Evolutionary conservation across 1,284 basidiomycete species (phyloP).

Genomic region (Testicularia cyperi): DNA sequence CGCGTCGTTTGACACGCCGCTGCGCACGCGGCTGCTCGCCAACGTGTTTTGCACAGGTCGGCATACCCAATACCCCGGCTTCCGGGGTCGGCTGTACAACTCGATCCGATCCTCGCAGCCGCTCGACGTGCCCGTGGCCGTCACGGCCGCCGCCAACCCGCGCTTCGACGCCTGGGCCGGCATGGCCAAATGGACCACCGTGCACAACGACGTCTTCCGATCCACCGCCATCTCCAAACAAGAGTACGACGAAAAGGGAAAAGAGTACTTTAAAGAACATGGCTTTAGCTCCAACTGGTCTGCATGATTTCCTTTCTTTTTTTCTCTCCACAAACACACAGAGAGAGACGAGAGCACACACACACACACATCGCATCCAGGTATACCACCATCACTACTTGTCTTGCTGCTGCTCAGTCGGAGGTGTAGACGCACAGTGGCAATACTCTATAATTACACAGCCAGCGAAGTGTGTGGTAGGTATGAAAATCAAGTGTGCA

Average conservation of each 20-base stretch:
- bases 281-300: slow-evolving; percentile 28
- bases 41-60: slow-evolving; percentile 89
- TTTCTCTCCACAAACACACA: too few species aligned
- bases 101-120: slow-evolving; percentile 52
- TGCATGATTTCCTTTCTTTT: too few species aligned
- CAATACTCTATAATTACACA: too few species aligned
- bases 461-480: too few species aligned
- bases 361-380: neutral
- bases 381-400: neutral
- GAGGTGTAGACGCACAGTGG: neutral
- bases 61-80: slow-evolving; percentile 73
- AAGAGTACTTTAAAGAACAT: slow-evolving; percentile 69
- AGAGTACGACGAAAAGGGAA: slow-evolving; percentile 89
- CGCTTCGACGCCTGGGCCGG: slow-evolving; percentile 84
- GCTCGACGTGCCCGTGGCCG: slow-evolving; percentile 28
- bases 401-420: too few species aligned
- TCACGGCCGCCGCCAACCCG: slow-evolving; percentile 68
- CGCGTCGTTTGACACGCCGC: slow-evolving; percentile 73
- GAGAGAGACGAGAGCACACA: neutral
- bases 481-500: too few species aligned
- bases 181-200: slow-evolving; percentile 78
- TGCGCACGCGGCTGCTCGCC: slow-evolving; percentile 68
- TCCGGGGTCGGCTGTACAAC: slow-evolving; percentile 72
- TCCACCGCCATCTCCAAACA: slow-evolving; percentile 69
- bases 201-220: slow-evolving; percentile 35